A percentile compares a stretch with the other conserved stretches of the same genome.
Conservation (phyloP, 2,329 filamentous ascomycete species). For the Fusarium verrucosum region DNA sequence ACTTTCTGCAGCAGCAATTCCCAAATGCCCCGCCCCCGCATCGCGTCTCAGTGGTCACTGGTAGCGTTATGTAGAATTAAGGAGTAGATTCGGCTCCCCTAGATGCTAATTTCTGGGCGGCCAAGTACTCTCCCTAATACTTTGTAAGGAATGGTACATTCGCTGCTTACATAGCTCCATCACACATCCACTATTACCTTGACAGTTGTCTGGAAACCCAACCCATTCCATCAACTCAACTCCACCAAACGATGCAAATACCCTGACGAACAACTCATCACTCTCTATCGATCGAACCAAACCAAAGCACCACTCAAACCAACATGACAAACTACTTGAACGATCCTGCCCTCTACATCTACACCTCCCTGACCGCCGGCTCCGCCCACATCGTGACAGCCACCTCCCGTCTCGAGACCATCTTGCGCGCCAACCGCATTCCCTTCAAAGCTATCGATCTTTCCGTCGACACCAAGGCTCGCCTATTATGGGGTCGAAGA, state of each 20-base stretch:
- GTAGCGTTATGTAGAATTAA: slow-evolving; percentile 34
- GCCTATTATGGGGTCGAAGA: slow-evolving; percentile 87
- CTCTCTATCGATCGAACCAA: background rate
- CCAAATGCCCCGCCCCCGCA: slow-evolving; percentile 42
- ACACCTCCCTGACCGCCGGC: slow-evolving; percentile 94
- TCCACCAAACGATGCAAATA: slow-evolving; percentile 25
- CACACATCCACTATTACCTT: slow-evolving; percentile 7
- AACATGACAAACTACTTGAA: slow-evolving; percentile 59
- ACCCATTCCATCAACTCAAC: slow-evolving; percentile 17
- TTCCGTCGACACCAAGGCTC: slow-evolving; percentile 87
- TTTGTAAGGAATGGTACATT: slow-evolving; percentile 6
- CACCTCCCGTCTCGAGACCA: slow-evolving; percentile 94
- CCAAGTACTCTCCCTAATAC: slow-evolving; percentile 1
- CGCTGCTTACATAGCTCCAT: slow-evolving; percentile 33
- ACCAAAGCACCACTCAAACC: slow-evolving; percentile 3
- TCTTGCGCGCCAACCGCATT: slow-evolving; percentile 92
- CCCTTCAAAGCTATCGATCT: slow-evolving; percentile 93
- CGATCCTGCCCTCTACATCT: slow-evolving; percentile 86
- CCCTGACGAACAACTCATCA: slow-evolving; percentile 15
- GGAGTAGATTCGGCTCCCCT: slow-evolving; percentile 36
- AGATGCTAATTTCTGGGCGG: slow-evolving; percentile 22
- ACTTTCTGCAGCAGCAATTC: slow-evolving; percentile 4
- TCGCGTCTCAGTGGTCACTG: slow-evolving; percentile 27
- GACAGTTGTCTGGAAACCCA: slow-evolving; percentile 15
- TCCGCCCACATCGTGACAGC: slow-evolving; percentile 97